Conservation (phyloP, 164 flowering plant species). For the Nelumbo lutea region DNA sequence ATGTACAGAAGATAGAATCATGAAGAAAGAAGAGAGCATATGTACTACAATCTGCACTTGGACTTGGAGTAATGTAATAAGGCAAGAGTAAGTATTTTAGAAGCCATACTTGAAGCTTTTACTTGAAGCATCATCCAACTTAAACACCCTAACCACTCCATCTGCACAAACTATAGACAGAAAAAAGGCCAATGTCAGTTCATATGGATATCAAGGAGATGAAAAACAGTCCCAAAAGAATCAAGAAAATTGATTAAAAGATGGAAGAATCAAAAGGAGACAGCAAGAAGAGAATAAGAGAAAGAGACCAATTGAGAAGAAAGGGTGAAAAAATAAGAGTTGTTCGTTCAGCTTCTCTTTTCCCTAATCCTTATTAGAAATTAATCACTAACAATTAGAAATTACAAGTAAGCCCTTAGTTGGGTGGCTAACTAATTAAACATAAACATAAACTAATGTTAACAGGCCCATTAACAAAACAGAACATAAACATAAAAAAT, state of each 20-base stretch:
- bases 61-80: conserved; percentile 1
- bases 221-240: background rate
- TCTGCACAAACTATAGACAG: conserved; percentile 77
- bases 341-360: too few species aligned
- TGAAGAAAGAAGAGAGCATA: conserved; percentile 2
- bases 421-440: too few species aligned
- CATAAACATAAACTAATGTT: too few species aligned
- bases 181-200: background rate
- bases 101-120: conserved; percentile 88
- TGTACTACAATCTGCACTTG: background rate
- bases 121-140: conserved; percentile 81
- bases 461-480: too few species aligned
- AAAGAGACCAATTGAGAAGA: too few species aligned
- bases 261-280: too few species aligned
- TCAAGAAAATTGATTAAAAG: background rate
- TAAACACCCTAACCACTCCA: conserved; percentile 82
- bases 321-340: too few species aligned
- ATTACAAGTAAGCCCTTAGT: too few species aligned
- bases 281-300: too few species aligned
- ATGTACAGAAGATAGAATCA: background rate
- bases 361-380: too few species aligned
- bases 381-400: too few species aligned
- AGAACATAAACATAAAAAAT: too few species aligned
- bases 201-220: background rate
- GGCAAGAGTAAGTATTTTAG: background rate